A percentile compares a stretch with the other conserved stretches of the same genome.
phyloP scores from a whole-genome alignment of 495 filamentous ascomycete genomes.

The Haplographium delicatum region DNA sequence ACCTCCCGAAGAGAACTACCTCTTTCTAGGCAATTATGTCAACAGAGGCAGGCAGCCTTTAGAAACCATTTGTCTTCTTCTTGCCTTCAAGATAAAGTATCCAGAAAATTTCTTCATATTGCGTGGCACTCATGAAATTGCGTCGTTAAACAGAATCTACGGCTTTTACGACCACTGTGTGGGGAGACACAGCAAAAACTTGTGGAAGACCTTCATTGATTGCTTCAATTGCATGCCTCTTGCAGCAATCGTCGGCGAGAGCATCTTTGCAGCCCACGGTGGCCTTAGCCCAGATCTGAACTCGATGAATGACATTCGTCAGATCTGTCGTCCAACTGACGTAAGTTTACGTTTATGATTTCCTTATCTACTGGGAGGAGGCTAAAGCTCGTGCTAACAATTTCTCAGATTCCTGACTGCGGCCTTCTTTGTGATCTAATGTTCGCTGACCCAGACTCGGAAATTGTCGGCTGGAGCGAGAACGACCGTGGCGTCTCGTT shows the following conservation, averaged over 20 bases:
- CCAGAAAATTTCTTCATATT: slow-evolving; percentile 99
- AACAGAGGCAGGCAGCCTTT: slow-evolving; percentile 97
- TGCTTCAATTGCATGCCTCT: slow-evolving; percentile 99
- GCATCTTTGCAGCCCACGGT: slow-evolving; percentile 99
- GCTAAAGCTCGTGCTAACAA: slow-evolving; percentile 35
- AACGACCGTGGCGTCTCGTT: slow-evolving; percentile 98
- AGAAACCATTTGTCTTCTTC: slow-evolving; percentile 93
- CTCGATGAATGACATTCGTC: slow-evolving; percentile 98
- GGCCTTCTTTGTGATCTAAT: slow-evolving; percentile 94
- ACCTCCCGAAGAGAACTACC: slow-evolving; percentile 96
- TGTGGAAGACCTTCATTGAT: slow-evolving; percentile 99
- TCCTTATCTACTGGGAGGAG: slow-evolving; percentile 28
- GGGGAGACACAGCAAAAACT: slow-evolving; percentile 95
- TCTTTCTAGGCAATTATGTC: slow-evolving; percentile 97
- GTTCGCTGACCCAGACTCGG: slow-evolving; percentile 97
- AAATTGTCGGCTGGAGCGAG: slow-evolving; percentile 97
- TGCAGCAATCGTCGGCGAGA: slow-evolving; percentile 97
- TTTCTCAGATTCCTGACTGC: slow-evolving; percentile 83
- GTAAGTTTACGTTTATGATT: slow-evolving; percentile 47
- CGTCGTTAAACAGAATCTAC: slow-evolving; percentile 97
- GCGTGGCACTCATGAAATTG: slow-evolving; percentile 96
- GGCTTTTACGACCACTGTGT: slow-evolving; percentile 99
- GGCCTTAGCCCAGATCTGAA: slow-evolving; percentile 93
- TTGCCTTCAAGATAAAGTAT: slow-evolving; percentile 99
- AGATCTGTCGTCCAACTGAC: slow-evolving; percentile 96